Evolutionary conservation across 768 basidiomycete genomes (phyloP), one percentile per base, ranked within the genome.

Genomic region (Scleroderma bovista): DNA sequence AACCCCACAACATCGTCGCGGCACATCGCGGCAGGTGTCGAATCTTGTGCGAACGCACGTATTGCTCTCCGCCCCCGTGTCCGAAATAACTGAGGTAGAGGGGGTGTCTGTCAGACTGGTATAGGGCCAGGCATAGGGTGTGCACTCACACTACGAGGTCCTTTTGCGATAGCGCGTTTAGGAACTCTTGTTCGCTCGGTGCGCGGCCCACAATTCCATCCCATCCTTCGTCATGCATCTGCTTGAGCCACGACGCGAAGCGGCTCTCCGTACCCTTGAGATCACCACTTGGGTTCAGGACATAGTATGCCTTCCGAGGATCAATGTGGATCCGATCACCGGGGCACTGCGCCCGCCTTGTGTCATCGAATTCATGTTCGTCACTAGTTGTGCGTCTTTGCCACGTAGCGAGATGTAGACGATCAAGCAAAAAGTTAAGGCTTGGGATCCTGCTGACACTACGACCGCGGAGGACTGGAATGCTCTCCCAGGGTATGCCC

Each of bases 1-100:
- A 99, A 1, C 96, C 96, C 96, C 95, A 99, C 3, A 99, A 78
- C 91, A 98, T 93, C 1, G 89, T 88, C 13, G 86, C 86, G 7
- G 96, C 94, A 63, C 96, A 98, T n/a, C 77, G 75, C 1, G 79
- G 77, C 31, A 98, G 74, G 51, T 85, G 79, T 8, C 90, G 77
- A 47, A 99, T 81, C 59, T 85, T 88, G 64, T 89, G 86, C 2
- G 93, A 90, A 3, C 90, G 85, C 7, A 90, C 76, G 60, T 95
- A 99, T 58, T 98, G 95, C 62, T 97, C 94, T 1, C 83, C 94
- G 7, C 94, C 94, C 2, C 93, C 93, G 59, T 99, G 96, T 13
- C 96, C 96, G 61, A 98, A 96, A 68, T 97, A 99, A 11, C 95
- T 98, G 56, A 15, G 31, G n/a, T 19, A 19, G 19, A 34, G 26